Evolutionary conservation across 805 yeast species (phyloP).

Genomic region (Starmerella lactis-condensi): DNA sequence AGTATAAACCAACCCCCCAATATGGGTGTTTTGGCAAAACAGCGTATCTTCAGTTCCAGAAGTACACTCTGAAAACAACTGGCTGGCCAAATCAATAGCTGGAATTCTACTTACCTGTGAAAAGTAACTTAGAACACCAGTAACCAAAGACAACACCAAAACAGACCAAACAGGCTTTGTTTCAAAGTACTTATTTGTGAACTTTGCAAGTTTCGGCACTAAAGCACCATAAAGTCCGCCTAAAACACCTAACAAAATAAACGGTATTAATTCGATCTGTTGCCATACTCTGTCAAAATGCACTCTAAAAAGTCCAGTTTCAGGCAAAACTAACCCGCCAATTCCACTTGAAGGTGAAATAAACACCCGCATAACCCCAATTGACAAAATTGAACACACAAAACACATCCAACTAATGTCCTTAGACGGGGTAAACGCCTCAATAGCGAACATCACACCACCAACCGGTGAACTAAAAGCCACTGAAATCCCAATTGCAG

Average conservation of each 20-base stretch:
- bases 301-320: slow-evolving; percentile 45
- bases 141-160: slow-evolving; percentile 29
- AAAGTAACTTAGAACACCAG: slow-evolving; percentile 35
- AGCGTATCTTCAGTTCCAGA: slow-evolving; percentile 11
- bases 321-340: slow-evolving; percentile 24
- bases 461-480: slow-evolving; percentile 81
- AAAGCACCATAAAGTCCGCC: slow-evolving; percentile 52
- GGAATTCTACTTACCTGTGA: slow-evolving; percentile 22
- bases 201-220: slow-evolving; percentile 17
- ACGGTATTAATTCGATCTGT: slow-evolving; percentile 50
- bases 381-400: slow-evolving; percentile 58
- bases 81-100: slow-evolving; percentile 30
- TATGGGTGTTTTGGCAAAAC: slow-evolving; percentile 9
- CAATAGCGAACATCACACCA: slow-evolving; percentile 64
- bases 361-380: slow-evolving; percentile 34
- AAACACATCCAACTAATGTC: slow-evolving; percentile 71
- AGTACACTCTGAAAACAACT: slow-evolving; percentile 51
- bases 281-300: slow-evolving; percentile 57
- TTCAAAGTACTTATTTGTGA: slow-evolving; percentile 2
- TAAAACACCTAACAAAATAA: slow-evolving; percentile 44
- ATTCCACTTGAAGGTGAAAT: slow-evolving; percentile 28
- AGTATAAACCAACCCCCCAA: slow-evolving; percentile 24
- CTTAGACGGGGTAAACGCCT: slow-evolving; percentile 25
- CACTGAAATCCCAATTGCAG: slow-evolving; percentile 68
- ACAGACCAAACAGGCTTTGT: slow-evolving; percentile 27